phyloP scores from a whole-genome alignment of 202 grass and related monocot genomes.

The Elaeis oleifera region DNA sequence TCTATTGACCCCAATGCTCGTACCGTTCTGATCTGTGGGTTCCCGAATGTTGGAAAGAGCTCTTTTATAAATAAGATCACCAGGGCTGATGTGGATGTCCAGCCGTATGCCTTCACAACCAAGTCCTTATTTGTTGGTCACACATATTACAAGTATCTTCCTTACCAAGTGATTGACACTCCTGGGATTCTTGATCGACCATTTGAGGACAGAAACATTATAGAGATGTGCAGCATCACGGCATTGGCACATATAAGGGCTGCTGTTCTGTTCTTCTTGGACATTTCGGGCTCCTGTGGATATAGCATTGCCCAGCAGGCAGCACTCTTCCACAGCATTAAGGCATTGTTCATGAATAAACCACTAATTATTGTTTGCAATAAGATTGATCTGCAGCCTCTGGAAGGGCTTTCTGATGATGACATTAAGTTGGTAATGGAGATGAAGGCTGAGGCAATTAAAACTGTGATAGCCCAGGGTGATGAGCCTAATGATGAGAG shows the following conservation, averaged over 20 bases:
- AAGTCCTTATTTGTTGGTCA: conserved; percentile 83
- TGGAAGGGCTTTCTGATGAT: conserved; percentile 65
- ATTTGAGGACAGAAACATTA: conserved; percentile 93
- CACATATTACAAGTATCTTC: conserved; percentile 87
- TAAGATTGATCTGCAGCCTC: conserved; percentile 78
- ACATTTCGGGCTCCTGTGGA: conserved; percentile 83
- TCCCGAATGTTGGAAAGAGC: conserved; percentile 89
- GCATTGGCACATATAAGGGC: conserved; percentile 74
- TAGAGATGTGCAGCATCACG: conserved; percentile 99
- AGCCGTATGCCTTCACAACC: conserved; percentile 91
- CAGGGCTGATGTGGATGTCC: conserved; percentile 85
- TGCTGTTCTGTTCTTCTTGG: conserved; percentile 85
- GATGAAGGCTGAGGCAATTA: conserved; percentile 78
- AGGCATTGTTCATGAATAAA: conserved; percentile 78
- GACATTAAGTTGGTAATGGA: conserved; percentile 78
- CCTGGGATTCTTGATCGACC: conserved; percentile 88
- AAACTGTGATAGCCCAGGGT: conserved; percentile 41
- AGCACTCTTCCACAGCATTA: conserved; percentile 84
- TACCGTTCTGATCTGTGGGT: conserved; percentile 84
- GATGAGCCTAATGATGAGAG: conserved; percentile 56
- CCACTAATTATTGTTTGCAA: conserved; percentile 83
- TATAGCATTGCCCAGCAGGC: conserved; percentile 83
- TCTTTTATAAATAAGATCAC: conserved; percentile 95
- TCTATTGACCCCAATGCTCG: conserved; percentile 82
- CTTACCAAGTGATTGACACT: conserved; percentile 95